Conservation (phyloP, 2,329 filamentous ascomycete species). For the Uncinocarpus reesii region DNA sequence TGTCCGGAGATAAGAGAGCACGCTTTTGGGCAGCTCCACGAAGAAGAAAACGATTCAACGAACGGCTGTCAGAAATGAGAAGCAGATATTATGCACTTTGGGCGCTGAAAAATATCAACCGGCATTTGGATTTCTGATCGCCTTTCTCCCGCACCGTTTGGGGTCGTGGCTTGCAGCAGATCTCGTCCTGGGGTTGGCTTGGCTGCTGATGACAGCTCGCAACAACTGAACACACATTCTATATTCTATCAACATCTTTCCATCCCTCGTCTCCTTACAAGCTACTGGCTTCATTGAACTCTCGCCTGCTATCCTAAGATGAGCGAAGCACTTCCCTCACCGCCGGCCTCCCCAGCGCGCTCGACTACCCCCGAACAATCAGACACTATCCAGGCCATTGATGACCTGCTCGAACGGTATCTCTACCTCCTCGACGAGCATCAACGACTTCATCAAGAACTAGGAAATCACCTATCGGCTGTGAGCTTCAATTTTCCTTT, state of each 20-base stretch:
- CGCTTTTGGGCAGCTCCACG: neutral
- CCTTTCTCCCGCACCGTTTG: neutral
- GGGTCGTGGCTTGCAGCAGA: neutral
- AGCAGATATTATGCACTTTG: neutral
- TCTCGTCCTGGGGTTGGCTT: neutral
- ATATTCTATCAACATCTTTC: neutral
- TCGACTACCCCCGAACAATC: constrained; percentile 16
- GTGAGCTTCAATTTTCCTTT: constrained; percentile 22
- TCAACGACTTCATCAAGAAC: constrained; percentile 31
- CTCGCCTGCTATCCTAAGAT: neutral
- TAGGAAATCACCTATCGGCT: constrained; percentile 32
- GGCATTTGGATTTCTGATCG: too few relatives aligned
- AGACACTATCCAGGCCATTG: constrained; percentile 26
- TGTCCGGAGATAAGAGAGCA: constrained; percentile 14
- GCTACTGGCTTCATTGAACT: neutral
- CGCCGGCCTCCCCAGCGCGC: constrained; percentile 17
- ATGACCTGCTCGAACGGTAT: constrained; percentile 35
- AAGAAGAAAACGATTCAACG: neutral
- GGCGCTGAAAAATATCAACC: too few relatives aligned
- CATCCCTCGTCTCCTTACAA: neutral
- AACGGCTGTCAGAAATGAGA: neutral
- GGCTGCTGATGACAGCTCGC: too few relatives aligned
- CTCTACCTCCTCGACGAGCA: constrained; percentile 36
- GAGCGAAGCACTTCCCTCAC: constrained; percentile 14
- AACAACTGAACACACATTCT: neutral